These are phyloP conservation scores for Ballota nigra DNA, from an alignment of 257 asterid species.

Conservation along the genomic window DNA sequence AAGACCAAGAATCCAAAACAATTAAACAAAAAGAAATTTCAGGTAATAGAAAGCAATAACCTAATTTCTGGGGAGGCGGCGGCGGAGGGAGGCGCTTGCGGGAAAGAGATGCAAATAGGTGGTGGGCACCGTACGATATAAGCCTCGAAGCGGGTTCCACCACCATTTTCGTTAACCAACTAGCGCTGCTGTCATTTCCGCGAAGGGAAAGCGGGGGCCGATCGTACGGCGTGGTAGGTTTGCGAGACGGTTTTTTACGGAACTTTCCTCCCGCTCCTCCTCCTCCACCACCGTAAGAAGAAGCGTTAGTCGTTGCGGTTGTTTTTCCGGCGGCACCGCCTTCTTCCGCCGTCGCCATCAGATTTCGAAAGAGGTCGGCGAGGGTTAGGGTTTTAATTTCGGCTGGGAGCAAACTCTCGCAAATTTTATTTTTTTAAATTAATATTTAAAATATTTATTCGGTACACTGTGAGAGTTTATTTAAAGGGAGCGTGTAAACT, in stretches of 20 bases:
- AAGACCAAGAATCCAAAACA: background rate
- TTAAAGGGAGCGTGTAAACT: no score
- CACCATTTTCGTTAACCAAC: constrained; percentile 60
- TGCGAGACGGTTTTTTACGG: constrained; percentile 32
- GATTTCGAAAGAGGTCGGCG: constrained; percentile 20
- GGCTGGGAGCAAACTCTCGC: background rate
- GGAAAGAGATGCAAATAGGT: constrained; percentile 47
- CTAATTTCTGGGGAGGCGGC: constrained; percentile 41
- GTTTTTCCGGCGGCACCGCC: constrained; percentile 31
- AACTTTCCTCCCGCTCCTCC: constrained; percentile 50
- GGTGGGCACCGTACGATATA: constrained; percentile 46
- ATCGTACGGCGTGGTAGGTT: constrained; percentile 40
- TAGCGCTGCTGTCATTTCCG: constrained; percentile 16
- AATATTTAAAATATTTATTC: background rate
- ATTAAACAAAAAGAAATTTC: background rate
- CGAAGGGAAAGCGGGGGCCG: constrained; percentile 34
- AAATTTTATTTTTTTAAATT: background rate
- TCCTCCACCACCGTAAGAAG: constrained; percentile 26
- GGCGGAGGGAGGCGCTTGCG: constrained; percentile 47
- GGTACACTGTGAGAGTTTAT: background rate
- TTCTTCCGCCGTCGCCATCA: constrained; percentile 38
- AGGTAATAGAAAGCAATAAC: constrained; percentile 15
- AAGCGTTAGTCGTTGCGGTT: constrained; percentile 10
- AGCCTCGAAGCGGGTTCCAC: constrained; percentile 72
- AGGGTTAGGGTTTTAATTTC: constrained; percentile 35